Percentiles rank a stretch among this genome's conserved stretches.
phyloP scores from a whole-genome alignment of 345 rosid species.

The Moricandia moricandioides region DNA sequence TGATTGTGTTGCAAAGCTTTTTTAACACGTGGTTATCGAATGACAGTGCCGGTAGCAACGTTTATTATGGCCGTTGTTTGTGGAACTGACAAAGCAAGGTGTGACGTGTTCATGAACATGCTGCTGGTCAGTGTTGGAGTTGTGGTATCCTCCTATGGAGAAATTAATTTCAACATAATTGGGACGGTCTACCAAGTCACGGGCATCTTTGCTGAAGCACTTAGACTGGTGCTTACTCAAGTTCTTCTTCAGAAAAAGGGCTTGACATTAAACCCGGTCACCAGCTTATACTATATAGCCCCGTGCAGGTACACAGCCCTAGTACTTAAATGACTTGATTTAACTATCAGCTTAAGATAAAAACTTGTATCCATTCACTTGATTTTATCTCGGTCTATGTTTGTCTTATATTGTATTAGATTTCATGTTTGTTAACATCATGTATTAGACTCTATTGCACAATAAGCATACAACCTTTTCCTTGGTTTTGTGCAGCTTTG shows the following conservation, averaged over 20 bases:
- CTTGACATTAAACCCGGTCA: conserved; percentile 80
- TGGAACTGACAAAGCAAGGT: conserved; percentile 88
- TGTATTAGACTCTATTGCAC: neutral
- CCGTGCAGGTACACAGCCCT: conserved; percentile 81
- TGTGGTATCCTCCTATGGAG: conserved; percentile 90
- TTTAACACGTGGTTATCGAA: conserved; percentile 15
- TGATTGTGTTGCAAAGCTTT: conserved; percentile 1
- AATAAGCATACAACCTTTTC: neutral
- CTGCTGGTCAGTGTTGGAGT: conserved; percentile 96
- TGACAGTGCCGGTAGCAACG: conserved; percentile 97
- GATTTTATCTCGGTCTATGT: neutral
- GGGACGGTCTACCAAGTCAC: conserved; percentile 94
- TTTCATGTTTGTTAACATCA: neutral
- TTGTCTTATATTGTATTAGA: neutral
- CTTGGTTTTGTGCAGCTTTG: conserved; percentile 60
- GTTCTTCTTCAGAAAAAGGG: conserved; percentile 94
- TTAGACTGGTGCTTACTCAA: conserved; percentile 91
- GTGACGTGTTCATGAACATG: conserved; percentile 89
- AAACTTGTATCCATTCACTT: neutral
- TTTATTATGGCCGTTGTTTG: conserved; percentile 81
- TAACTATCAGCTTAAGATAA: conserved; percentile 1
- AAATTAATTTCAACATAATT: conserved; percentile 82
- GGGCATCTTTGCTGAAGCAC: conserved; percentile 97
- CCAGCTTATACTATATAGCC: conserved; percentile 94
- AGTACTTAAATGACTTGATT: neutral